These are phyloP conservation scores for Trichoderma endophyticum DNA, from an alignment of 2,329 filamentous ascomycete genomes.

Conservation along the genomic window DNA sequence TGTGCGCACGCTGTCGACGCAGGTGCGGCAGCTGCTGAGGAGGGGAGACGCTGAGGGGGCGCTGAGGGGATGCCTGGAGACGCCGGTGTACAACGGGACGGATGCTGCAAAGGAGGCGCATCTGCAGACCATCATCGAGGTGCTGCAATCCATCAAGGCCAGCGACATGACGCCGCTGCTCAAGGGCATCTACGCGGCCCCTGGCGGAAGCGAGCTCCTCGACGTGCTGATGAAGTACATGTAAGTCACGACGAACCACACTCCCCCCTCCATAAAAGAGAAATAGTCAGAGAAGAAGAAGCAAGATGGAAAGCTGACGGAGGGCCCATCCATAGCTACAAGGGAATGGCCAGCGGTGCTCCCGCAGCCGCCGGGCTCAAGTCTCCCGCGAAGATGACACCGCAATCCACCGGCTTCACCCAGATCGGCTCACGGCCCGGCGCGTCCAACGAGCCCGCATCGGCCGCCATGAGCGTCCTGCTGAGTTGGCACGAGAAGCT, in stretches of 20 bases:
- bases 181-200: conserved; percentile 71
- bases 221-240: conserved; percentile 98
- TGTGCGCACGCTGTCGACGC: conserved; percentile 71
- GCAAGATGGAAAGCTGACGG: not conserved
- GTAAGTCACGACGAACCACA: conserved; percentile 49
- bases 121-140: conserved; percentile 83
- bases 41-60: conserved; percentile 87
- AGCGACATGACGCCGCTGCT: conserved; percentile 92
- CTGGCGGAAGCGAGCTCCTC: conserved; percentile 77
- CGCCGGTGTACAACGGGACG: conserved; percentile 68
- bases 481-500: conserved; percentile 99
- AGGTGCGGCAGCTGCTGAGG: conserved; percentile 83
- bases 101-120: conserved; percentile 72
- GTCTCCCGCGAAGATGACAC: conserved; percentile 51
- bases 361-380: conserved; percentile 36
- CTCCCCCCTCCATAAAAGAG: not conserved
- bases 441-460: conserved; percentile 62
- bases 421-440: conserved; percentile 63
- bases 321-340: conserved; percentile 59
- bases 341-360: conserved; percentile 69
- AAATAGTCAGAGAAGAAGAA: not conserved
- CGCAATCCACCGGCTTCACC: conserved; percentile 78
- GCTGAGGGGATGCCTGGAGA: conserved; percentile 78
- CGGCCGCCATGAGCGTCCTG: conserved; percentile 91
- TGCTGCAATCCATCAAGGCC: conserved; percentile 92